Conservation (phyloP, 805 yeast species). For the Yarrowia phangngaensis region DNA sequence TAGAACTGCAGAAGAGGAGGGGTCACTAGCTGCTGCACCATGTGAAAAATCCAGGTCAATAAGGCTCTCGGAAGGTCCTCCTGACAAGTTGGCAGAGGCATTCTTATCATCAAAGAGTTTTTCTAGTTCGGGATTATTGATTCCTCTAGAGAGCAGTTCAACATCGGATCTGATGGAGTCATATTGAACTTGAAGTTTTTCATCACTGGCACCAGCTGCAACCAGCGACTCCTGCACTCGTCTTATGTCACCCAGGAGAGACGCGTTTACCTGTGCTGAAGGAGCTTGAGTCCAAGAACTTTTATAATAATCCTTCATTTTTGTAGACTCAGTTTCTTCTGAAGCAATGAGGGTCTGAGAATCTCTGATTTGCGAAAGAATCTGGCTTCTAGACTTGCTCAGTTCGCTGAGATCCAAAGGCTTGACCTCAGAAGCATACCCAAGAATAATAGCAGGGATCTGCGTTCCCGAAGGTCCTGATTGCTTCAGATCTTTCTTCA, state of each 20-base stretch:
- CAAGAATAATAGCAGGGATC: constrained; percentile 10
- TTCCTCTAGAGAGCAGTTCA: constrained; percentile 46
- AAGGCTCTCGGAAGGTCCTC: constrained; percentile 38
- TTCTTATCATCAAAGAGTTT: constrained; percentile 6
- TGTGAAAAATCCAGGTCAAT: constrained; percentile 53
- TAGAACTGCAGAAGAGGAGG: constrained; percentile 32
- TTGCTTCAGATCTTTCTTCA: constrained; percentile 10
- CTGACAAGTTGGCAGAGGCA: constrained; percentile 47
- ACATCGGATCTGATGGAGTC: constrained; percentile 46
- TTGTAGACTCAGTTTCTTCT: constrained; percentile 42
- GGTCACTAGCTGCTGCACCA: constrained; percentile 29
- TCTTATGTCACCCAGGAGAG: constrained; percentile 35
- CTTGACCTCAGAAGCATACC: constrained; percentile 37
- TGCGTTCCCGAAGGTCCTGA: constrained; percentile 4
- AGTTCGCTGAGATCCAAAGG: constrained; percentile 36
- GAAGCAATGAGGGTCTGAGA: constrained; percentile 34
- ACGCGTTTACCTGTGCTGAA: constrained; percentile 36
- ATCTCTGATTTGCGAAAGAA: constrained; percentile 35
- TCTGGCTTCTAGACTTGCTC: constrained; percentile 33
- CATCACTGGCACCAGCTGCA: constrained; percentile 47
- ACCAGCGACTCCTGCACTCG: constrained; percentile 39
- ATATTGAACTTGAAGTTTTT: constrained; percentile 54
- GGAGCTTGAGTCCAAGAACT: constrained; percentile 43
- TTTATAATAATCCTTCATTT: constrained; percentile 41
- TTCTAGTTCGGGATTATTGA: constrained; percentile 42